These are phyloP conservation scores for Auriscalpium orientale DNA, from an alignment of 768 basidiomycete genomes.

Conservation along the genomic window DNA sequence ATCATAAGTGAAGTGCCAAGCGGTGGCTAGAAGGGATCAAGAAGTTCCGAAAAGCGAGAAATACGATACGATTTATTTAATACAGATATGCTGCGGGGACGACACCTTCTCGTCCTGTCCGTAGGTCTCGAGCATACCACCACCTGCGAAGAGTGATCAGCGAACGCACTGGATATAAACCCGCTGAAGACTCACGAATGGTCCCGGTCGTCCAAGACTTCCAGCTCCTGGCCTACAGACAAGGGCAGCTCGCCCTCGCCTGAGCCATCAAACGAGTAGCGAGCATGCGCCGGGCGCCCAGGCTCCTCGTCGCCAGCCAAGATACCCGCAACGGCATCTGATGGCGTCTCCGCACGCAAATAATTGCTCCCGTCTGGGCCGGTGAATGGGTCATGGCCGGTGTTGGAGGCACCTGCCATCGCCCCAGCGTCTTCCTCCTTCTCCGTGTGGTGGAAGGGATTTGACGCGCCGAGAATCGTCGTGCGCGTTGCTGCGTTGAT, in stretches of 20 bases:
- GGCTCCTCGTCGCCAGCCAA: slow-evolving; percentile 52
- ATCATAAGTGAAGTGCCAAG: slow-evolving; percentile 2
- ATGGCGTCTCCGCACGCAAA: slow-evolving; percentile 73
- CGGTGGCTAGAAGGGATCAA: not conserved
- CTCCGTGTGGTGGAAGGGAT: slow-evolving; percentile 35
- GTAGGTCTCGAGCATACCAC: slow-evolving; percentile 87
- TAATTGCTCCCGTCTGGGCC: slow-evolving; percentile 70
- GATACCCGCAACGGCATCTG: slow-evolving; percentile 58
- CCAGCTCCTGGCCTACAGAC: slow-evolving; percentile 60
- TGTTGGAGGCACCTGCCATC: slow-evolving; percentile 21
- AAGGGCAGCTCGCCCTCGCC: slow-evolving; percentile 75
- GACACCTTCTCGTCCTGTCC: slow-evolving; percentile 78
- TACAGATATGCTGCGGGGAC: slow-evolving; percentile 90
- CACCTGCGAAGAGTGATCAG: slow-evolving; percentile 44
- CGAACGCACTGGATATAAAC: not conserved
- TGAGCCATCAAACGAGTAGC: slow-evolving; percentile 74
- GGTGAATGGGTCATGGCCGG: slow-evolving; percentile 47
- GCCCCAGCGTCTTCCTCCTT: slow-evolving; percentile 48
- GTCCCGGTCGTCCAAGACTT: slow-evolving; percentile 76
- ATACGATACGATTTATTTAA: slow-evolving; percentile 31
- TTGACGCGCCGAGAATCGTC: slow-evolving; percentile 59
- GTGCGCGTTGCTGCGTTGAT: slow-evolving; percentile 86
- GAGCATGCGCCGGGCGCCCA: slow-evolving; percentile 69
- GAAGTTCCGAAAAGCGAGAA: slow-evolving; percentile 1
- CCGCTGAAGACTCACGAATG: slow-evolving; percentile 51